Conservation (phyloP, 192 early-diverging fungal genomes). For the Gigaspora rosea region DNA sequence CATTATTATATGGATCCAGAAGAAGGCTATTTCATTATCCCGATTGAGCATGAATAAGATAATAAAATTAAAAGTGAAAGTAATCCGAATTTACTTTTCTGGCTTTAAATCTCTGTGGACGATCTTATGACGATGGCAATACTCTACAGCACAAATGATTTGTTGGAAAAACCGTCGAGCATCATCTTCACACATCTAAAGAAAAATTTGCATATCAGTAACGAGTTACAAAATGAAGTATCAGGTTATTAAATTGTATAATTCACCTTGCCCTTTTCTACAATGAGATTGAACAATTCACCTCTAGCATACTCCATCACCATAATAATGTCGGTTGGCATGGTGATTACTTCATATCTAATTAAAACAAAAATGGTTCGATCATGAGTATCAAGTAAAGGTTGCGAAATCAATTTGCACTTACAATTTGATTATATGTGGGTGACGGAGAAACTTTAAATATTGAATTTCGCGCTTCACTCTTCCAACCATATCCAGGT, state of each 20-base stretch:
- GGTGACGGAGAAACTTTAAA: conserved; percentile 90
- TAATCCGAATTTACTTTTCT: conserved; percentile 59
- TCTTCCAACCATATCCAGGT: conserved; percentile 93
- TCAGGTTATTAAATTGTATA: not conserved
- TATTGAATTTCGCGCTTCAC: conserved; percentile 98
- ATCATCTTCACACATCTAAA: conserved; percentile 78
- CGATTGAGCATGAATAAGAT: not conserved
- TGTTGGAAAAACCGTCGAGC: conserved; percentile 94
- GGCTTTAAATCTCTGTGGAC: conserved; percentile 85
- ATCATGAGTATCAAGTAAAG: not conserved
- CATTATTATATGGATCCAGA: conserved; percentile 86
- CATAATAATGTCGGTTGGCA: conserved; percentile 95
- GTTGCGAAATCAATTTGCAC: not conserved
- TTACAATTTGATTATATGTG: conserved; percentile 98
- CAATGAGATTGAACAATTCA: conserved; percentile 87
- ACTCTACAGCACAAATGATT: conserved; percentile 92
- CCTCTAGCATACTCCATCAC: conserved; percentile 87
- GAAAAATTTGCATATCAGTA: not conserved
- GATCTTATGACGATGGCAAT: conserved; percentile 92
- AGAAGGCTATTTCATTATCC: conserved; percentile 57
- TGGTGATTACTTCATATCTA: conserved; percentile 96
- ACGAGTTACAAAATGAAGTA: not conserved
- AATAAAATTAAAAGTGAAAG: not conserved
- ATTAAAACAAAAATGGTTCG: not conserved
- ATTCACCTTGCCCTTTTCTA: conserved; percentile 68